These are phyloP conservation scores for Botrytis pseudocinerea DNA, from an alignment of 2,329 filamentous ascomycete genomes.

Conservation along the genomic window DNA sequence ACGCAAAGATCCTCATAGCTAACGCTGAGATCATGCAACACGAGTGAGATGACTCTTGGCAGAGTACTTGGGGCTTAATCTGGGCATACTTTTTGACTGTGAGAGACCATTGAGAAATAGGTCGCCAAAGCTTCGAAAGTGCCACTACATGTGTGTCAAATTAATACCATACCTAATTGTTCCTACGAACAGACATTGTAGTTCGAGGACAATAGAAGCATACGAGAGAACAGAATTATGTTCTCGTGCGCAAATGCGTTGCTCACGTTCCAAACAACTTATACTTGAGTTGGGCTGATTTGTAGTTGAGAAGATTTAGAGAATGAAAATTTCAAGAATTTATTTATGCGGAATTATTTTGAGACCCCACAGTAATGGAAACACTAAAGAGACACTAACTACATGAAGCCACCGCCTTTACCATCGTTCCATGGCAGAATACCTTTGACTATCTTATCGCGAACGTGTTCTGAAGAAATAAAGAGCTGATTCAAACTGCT, in stretches of 20 bases:
- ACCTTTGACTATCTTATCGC: conserved; percentile 6
- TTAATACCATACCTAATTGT: conserved; percentile 2
- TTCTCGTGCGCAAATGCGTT: not conserved
- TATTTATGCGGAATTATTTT: conserved; percentile 9
- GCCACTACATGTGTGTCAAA: conserved; percentile 49
- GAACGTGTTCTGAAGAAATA: conserved; percentile 16
- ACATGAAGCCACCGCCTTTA: conserved; percentile 4
- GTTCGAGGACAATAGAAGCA: not conserved
- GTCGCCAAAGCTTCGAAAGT: conserved; percentile 91
- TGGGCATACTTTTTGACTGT: conserved; percentile 90
- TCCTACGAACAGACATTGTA: not conserved
- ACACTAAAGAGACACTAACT: not conserved
- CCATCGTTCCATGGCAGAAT: not conserved
- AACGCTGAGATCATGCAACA: conserved; percentile 81
- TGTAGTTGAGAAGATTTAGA: not conserved
- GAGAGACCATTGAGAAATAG: conserved; percentile 65
- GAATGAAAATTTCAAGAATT: conserved; percentile 12
- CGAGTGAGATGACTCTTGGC: conserved; percentile 89
- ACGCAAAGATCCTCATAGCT: conserved; percentile 83
- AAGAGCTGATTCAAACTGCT: not conserved
- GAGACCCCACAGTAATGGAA: not conserved
- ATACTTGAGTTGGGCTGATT: not conserved
- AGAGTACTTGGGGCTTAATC: conserved; percentile 71
- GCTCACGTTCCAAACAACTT: not conserved
- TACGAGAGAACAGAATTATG: not conserved